These are phyloP conservation scores for Toxicodendron radicans DNA, from an alignment of 345 rosid genomes.

Conservation along the genomic window DNA sequence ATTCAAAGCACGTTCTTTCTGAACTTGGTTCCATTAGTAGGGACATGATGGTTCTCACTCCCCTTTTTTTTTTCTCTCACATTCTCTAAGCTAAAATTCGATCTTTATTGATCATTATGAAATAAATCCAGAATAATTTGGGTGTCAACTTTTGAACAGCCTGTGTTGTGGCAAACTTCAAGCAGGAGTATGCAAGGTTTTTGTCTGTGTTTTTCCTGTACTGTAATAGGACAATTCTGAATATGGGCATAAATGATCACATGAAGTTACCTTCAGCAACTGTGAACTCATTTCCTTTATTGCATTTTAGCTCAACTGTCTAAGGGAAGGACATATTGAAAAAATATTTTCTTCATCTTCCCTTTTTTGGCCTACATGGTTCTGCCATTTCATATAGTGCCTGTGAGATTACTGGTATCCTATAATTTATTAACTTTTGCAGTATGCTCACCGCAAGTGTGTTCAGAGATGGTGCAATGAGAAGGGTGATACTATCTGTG, in stretches of 20 bases:
- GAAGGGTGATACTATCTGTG: conserved; percentile 79
- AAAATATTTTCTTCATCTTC: neutral
- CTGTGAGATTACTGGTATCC: neutral
- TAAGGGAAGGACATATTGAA: neutral
- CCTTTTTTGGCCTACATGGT: neutral
- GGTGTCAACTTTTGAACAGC: neutral
- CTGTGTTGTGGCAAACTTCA: neutral
- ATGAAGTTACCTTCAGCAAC: conserved; percentile 1
- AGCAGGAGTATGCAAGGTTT: neutral
- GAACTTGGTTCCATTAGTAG: too few relatives aligned
- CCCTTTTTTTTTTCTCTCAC: too few relatives aligned
- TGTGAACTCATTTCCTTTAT: neutral
- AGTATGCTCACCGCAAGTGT: conserved; percentile 87
- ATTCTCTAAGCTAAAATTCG: too few relatives aligned
- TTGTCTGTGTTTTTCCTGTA: neutral
- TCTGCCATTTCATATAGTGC: neutral
- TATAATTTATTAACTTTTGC: conserved; percentile 19
- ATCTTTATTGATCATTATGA: too few relatives aligned
- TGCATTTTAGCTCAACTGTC: neutral
- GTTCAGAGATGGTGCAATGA: conserved; percentile 90
- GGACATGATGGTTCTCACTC: too few relatives aligned
- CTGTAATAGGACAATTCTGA: neutral
- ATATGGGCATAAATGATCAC: neutral
- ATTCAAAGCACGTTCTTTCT: too few relatives aligned
- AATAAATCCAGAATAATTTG: neutral